Percentiles rank a stretch among this genome's conserved stretches.
phyloP scores from a whole-genome alignment of 2,329 filamentous ascomycete species.

The Spiromastix sp. region DNA sequence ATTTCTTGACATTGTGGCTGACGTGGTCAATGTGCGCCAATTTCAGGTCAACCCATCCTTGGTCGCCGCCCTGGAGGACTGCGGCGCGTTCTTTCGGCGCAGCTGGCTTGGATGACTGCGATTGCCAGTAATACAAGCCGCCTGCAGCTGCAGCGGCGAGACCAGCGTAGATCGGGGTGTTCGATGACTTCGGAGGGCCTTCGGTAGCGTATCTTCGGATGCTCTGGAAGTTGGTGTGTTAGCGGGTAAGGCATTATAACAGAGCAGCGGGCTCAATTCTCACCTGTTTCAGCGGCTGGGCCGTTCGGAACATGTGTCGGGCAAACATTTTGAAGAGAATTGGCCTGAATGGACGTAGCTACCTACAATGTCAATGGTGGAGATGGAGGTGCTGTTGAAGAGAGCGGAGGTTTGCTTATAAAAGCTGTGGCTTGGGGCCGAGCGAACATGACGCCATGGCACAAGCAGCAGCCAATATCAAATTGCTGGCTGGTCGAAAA shows the following conservation, averaged over 20 bases:
- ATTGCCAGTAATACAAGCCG: conserved; percentile 43
- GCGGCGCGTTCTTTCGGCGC: conserved; percentile 31
- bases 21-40: conserved; percentile 67
- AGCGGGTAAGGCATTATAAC: conserved; percentile 8
- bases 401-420: too few species aligned
- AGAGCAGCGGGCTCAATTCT: conserved; percentile 18
- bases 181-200: conserved; percentile 46
- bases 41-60: conserved; percentile 77
- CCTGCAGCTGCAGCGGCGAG: conserved; percentile 39
- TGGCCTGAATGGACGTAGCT: not conserved
- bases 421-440: too few species aligned
- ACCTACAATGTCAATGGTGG: conserved; percentile 1
- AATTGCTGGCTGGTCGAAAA: too few species aligned
- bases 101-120: conserved; percentile 21
- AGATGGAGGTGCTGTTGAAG: too few species aligned
- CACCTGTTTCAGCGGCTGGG: conserved; percentile 57
- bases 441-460: too few species aligned
- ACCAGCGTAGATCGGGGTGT: conserved; percentile 46
- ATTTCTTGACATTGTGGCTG: conserved; percentile 91
- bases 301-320: conserved; percentile 52
- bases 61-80: conserved; percentile 72
- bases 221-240: conserved; percentile 35
- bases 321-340: conserved; percentile 50
- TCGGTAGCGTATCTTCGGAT: conserved; percentile 64
- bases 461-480: too few species aligned